Percentiles rank a stretch among this genome's conserved stretches.
Conservation (phyloP, 225 moss, liverwort and hornwort genomes). For the Polytrichum formosum region DNA sequence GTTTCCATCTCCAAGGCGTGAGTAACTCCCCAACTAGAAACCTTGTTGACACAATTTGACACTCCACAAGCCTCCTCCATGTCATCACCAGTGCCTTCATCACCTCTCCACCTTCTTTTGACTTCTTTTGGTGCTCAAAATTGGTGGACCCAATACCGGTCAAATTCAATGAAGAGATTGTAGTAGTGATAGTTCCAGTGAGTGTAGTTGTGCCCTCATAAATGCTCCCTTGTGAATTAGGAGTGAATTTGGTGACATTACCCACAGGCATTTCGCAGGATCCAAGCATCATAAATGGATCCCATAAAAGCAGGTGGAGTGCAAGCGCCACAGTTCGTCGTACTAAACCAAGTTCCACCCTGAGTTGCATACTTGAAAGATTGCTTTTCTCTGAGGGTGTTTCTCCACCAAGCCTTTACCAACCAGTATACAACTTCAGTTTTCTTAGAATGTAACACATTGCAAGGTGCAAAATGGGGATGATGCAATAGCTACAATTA, state of each 20-base stretch:
- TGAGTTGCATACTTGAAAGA: slow-evolving; percentile 34
- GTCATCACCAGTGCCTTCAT: slow-evolving; percentile 38
- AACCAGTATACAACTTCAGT: not conserved
- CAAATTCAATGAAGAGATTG: slow-evolving; percentile 6
- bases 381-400: slow-evolving; percentile 13
- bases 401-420: slow-evolving; percentile 32
- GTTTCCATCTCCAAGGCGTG: slow-evolving; percentile 65
- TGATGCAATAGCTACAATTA: too few species aligned
- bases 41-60: slow-evolving; percentile 36
- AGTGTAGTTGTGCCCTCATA: slow-evolving; percentile 9
- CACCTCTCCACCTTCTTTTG: slow-evolving; percentile 20
- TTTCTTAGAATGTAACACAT: not conserved
- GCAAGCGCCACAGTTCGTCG: slow-evolving; percentile 64
- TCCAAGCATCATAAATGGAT: slow-evolving; percentile 30
- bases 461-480: not conserved
- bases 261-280: slow-evolving; percentile 10
- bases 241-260: slow-evolving; percentile 12
- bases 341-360: slow-evolving; percentile 55
- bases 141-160: slow-evolving; percentile 7
- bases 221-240: slow-evolving; percentile 15
- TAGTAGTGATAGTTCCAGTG: slow-evolving; percentile 9
- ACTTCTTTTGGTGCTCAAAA: slow-evolving; percentile 5
- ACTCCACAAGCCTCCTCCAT: slow-evolving; percentile 49
- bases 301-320: slow-evolving; percentile 50
- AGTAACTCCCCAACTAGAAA: slow-evolving; percentile 55